Conservation (phyloP, 2,329 filamentous ascomycete species). For the Colletotrichum echinochloae region DNA sequence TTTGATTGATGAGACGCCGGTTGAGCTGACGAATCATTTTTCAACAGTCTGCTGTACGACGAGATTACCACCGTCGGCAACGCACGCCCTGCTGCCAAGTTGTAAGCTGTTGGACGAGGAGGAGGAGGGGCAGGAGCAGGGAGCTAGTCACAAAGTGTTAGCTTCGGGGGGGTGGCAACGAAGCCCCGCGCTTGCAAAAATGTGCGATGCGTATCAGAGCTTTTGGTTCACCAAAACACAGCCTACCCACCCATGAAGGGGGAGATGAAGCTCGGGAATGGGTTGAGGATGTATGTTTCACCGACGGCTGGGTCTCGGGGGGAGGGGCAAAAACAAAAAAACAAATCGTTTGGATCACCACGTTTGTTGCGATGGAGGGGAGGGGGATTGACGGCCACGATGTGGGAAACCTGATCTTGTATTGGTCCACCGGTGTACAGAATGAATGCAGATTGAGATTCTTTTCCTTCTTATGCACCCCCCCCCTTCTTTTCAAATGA, state of each 20-base stretch:
- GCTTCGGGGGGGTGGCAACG: background rate
- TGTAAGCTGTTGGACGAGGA: conserved; percentile 55
- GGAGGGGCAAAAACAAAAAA: background rate
- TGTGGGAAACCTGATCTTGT: background rate
- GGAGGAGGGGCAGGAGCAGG: background rate
- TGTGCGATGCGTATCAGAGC: background rate
- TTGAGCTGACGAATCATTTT: conserved; percentile 38
- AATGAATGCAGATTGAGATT: conserved; percentile 3
- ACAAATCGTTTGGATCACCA: conserved; percentile 11
- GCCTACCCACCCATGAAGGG: background rate
- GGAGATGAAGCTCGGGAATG: background rate
- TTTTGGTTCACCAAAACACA: background rate
- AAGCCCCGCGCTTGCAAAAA: background rate
- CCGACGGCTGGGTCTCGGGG: conserved; percentile 12
- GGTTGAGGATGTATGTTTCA: conserved; percentile 4
- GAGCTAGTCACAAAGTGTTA: background rate
- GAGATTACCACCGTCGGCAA: conserved; percentile 83
- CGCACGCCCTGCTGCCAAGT: conserved; percentile 71
- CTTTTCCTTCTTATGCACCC: background rate
- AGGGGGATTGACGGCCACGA: background rate
- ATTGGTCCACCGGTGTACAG: background rate
- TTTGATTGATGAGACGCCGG: conserved; percentile 6
- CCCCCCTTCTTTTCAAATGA: background rate
- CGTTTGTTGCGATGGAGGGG: background rate
- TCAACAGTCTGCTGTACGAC: conserved; percentile 80